phyloP scores from a whole-genome alignment of 78 protist genomes.

The Dictyostelium capitatum region DNA sequence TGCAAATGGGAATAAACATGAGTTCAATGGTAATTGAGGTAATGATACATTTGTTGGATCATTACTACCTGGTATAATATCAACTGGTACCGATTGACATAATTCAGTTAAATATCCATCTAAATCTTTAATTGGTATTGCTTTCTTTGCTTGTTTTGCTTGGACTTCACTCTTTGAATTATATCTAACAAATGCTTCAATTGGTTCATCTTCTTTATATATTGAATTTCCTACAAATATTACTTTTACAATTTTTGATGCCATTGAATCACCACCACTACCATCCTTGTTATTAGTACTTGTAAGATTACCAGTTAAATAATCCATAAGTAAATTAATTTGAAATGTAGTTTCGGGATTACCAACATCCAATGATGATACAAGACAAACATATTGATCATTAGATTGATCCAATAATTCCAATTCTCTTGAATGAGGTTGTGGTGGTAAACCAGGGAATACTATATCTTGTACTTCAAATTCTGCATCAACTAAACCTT shows the following conservation, averaged over 20 bases:
- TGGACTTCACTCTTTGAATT: constrained; percentile 26
- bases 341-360: constrained; percentile 29
- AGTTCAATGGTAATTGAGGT: constrained; percentile 78
- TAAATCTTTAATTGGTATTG: constrained; percentile 63
- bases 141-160: constrained; percentile 45
- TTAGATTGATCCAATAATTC: constrained; percentile 9
- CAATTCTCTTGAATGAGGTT: constrained; percentile 20
- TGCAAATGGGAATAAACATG: constrained; percentile 64
- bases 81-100: constrained; percentile 53
- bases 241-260: constrained; percentile 17
- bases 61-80: constrained; percentile 68
- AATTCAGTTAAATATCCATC: constrained; percentile 21
- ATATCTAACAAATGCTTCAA: constrained; percentile 56
- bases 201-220: constrained; percentile 32
- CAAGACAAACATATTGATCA: constrained; percentile 50
- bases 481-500: constrained; percentile 58
- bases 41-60: constrained; percentile 74
- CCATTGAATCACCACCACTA: background rate
- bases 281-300: background rate
- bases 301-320: constrained; percentile 36
- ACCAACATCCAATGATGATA: constrained; percentile 41
- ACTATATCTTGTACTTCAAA: constrained; percentile 73
- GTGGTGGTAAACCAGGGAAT: constrained; percentile 72
- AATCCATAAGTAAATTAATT: constrained; percentile 31
- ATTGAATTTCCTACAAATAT: constrained; percentile 72